Evolutionary conservation across 2,329 filamentous ascomycete genomes (phyloP).

Genomic region (Aspergillus ruber): DNA sequence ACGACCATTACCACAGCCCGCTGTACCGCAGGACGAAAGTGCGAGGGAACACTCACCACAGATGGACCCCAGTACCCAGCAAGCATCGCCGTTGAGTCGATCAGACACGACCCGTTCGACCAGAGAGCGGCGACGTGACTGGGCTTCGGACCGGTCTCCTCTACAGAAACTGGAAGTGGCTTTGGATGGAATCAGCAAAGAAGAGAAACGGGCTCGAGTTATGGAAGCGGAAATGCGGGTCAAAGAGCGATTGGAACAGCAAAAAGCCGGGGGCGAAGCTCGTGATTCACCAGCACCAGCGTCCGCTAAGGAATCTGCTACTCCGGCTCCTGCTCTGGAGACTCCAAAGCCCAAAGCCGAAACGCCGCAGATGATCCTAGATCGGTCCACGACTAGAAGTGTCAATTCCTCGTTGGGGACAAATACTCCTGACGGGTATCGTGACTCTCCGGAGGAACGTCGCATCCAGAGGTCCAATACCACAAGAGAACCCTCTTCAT

Average conservation of each 20-base stretch:
- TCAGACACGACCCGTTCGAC: slow-evolving; percentile 27
- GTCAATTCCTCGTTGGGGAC: neutral
- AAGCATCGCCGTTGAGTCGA: slow-evolving; percentile 19
- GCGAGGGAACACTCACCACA: slow-evolving; percentile 6
- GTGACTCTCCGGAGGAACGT: neutral
- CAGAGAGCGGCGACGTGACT: slow-evolving; percentile 36
- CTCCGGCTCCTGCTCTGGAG: slow-evolving; percentile 6
- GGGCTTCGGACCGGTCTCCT: slow-evolving; percentile 79
- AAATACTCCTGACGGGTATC: neutral
- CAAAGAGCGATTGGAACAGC: slow-evolving; percentile 47
- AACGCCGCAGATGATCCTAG: neutral
- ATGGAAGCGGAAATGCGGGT: slow-evolving; percentile 72
- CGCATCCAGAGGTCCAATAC: slow-evolving; percentile 2
- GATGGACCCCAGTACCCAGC: slow-evolving; percentile 13
- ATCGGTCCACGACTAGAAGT: neutral
- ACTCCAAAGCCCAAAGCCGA: slow-evolving; percentile 8
- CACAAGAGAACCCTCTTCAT: slow-evolving; percentile 8
- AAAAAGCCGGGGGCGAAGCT: slow-evolving; percentile 10
- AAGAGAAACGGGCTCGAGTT: slow-evolving; percentile 82
- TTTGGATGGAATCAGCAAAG: slow-evolving; percentile 87
- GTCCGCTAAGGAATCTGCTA: slow-evolving; percentile 6
- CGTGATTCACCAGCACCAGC: slow-evolving; percentile 5
- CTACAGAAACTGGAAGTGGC: slow-evolving; percentile 89
- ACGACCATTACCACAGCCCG: neutral
- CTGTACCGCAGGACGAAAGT: neutral